Conservation (phyloP, 2,329 filamentous ascomycete genomes). For the Pleoardoris graminearum region DNA sequence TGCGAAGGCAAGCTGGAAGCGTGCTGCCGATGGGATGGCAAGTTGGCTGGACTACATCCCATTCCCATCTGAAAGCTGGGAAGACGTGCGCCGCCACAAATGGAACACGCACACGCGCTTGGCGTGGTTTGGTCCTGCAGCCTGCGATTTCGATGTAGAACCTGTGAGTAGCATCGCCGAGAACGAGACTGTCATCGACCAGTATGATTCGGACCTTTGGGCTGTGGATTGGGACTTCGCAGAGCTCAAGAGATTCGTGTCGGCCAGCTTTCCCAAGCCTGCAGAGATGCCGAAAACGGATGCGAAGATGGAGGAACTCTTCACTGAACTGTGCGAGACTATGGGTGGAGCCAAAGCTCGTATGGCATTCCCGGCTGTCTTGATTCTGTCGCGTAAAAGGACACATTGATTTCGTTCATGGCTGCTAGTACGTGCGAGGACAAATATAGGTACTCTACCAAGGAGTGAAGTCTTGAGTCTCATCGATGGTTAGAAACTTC, state of each 20-base stretch:
- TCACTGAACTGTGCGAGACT: background rate
- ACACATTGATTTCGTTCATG: background rate
- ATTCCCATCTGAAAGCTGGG: conserved; percentile 1
- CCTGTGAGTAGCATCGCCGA: background rate
- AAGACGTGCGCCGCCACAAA: conserved; percentile 7
- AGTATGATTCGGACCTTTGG: background rate
- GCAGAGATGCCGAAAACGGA: background rate
- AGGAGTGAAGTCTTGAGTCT: too few species aligned
- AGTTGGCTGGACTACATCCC: conserved; percentile 14
- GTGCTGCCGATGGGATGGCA: conserved; percentile 6
- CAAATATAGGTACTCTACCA: too few species aligned
- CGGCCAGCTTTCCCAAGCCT: background rate
- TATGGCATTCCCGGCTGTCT: background rate
- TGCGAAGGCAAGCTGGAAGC: conserved; percentile 1
- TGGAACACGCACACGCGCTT: conserved; percentile 9
- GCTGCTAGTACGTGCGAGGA: too few species aligned
- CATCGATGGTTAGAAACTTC: background rate
- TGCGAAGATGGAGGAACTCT: background rate
- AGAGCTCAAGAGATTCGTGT: background rate
- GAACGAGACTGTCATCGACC: background rate
- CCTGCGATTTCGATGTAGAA: conserved; percentile 9
- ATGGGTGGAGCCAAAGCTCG: conserved; percentile 1
- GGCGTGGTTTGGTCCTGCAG: conserved; percentile 3
- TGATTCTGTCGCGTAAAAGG: background rate
- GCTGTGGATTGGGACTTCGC: background rate